Evolutionary conservation across 2,329 filamentous ascomycete genomes (phyloP).

Genomic region (Talaromyces sp.): DNA sequence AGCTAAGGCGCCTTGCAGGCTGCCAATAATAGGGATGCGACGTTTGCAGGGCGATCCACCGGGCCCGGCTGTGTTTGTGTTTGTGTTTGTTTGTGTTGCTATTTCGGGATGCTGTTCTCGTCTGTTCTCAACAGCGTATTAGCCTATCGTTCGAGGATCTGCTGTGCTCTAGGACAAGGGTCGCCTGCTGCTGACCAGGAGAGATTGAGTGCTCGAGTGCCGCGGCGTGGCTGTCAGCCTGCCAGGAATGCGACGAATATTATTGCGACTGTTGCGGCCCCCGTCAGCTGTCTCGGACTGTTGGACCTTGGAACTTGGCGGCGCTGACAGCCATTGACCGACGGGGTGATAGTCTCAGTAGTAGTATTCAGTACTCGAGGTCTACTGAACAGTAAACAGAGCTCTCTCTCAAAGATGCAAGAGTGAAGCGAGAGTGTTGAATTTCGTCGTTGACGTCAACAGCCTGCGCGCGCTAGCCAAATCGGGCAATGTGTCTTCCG

Average conservation of each 20-base stretch:
- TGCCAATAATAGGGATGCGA: conserved; percentile 10
- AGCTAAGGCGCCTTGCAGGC: conserved; percentile 10
- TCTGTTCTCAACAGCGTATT: no score
- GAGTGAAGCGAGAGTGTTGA: not conserved
- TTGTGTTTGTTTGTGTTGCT: not conserved
- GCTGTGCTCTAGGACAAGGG: no score
- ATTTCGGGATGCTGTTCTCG: not conserved
- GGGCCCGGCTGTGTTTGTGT: not conserved
- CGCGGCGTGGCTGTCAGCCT: not conserved
- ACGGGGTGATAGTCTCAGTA: no score
- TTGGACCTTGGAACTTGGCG: no score
- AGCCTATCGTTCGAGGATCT: no score
- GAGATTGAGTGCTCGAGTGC: not conserved
- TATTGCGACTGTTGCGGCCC: no score
- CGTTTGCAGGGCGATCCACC: not conserved
- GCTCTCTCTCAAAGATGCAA: no score
- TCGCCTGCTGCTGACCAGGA: not conserved
- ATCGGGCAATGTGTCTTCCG: conserved; percentile 9
- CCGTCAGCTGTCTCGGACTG: not conserved
- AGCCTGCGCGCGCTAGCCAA: not conserved
- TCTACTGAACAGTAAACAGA: no score
- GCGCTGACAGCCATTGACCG: not conserved
- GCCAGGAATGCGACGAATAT: not conserved
- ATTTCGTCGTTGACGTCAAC: conserved; percentile 4
- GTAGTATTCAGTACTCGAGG: no score